Percentiles rank a stretch among this genome's conserved stretches.
phyloP scores from a whole-genome alignment of 1,284 basidiomycete species.

The Leucoagaricus sp. region DNA sequence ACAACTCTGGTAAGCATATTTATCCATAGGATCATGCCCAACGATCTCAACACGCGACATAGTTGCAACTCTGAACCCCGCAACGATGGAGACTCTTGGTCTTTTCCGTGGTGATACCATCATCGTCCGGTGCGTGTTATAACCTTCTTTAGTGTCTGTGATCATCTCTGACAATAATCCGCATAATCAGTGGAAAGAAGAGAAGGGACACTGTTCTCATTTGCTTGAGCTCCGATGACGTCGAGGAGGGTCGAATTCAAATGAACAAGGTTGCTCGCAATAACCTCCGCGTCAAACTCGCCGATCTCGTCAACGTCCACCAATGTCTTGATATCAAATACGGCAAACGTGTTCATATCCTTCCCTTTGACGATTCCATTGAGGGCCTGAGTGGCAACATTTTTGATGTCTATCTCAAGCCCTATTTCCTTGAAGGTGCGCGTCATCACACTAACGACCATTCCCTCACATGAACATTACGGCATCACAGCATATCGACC shows the following conservation, averaged over 20 bases:
- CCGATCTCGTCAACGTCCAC: slow-evolving; percentile 94
- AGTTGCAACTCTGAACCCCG: slow-evolving; percentile 94
- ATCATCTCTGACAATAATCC: not conserved
- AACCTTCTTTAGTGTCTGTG: not conserved
- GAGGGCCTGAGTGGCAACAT: slow-evolving; percentile 98
- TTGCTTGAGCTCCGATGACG: slow-evolving; percentile 92
- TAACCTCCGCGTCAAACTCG: slow-evolving; percentile 97
- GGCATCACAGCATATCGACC: slow-evolving; percentile 81
- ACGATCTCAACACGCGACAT: slow-evolving; percentile 19
- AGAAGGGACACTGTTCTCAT: slow-evolving; percentile 95
- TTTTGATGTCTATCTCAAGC: slow-evolving; percentile 98
- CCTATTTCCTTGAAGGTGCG: slow-evolving; percentile 97
- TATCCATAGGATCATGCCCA: not conserved
- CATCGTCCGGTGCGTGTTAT: slow-evolving; percentile 72
- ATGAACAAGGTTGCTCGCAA: slow-evolving; percentile 99
- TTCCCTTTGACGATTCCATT: slow-evolving; percentile 98
- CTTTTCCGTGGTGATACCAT: slow-evolving; percentile 96
- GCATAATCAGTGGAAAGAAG: slow-evolving; percentile 80
- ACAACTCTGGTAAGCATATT: slow-evolving; percentile 77
- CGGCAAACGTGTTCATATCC: slow-evolving; percentile 95
- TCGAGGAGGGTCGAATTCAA: slow-evolving; percentile 97
- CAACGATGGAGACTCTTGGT: slow-evolving; percentile 93
- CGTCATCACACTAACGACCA: slow-evolving; percentile 7
- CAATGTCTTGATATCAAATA: slow-evolving; percentile 99
- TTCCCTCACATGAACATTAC: slow-evolving; percentile 6